Conservation (phyloP, 192 early-diverging fungal genomes). For the Umbelopsis vinacea region DNA sequence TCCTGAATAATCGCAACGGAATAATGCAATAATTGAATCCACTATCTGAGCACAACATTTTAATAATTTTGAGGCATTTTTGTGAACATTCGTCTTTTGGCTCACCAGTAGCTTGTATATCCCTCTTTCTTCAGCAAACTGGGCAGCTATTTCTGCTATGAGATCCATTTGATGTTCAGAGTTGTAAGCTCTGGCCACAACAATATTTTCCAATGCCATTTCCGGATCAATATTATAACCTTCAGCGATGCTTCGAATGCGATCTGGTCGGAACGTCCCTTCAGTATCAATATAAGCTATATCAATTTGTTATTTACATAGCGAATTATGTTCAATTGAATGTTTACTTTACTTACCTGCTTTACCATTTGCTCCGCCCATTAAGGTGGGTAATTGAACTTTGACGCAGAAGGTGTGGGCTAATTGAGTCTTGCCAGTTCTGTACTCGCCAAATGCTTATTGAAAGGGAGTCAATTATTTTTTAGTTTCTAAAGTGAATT, state of each 20-base stretch:
- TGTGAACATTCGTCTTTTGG: not conserved
- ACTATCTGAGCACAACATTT: constrained; percentile 50
- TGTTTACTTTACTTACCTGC: constrained; percentile 39
- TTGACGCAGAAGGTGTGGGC: constrained; percentile 79
- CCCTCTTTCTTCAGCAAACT: constrained; percentile 72
- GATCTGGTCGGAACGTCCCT: constrained; percentile 84
- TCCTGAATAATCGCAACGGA: constrained; percentile 81
- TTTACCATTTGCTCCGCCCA: constrained; percentile 82
- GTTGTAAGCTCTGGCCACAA: constrained; percentile 80
- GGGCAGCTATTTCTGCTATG: constrained; percentile 70
- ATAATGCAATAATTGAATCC: constrained; percentile 84
- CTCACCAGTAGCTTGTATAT: constrained; percentile 58
- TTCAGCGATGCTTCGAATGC: constrained; percentile 74
- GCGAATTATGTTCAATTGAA: no score
- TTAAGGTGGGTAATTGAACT: constrained; percentile 67
- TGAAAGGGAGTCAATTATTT: not conserved
- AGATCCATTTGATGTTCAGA: constrained; percentile 86
- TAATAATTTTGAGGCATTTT: not conserved
- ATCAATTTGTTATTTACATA: not conserved
- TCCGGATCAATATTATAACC: constrained; percentile 69
- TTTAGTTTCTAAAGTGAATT: not conserved
- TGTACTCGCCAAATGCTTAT: constrained; percentile 82
- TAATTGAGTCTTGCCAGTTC: constrained; percentile 87
- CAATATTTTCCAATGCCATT: constrained; percentile 75
- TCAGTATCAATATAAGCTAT: constrained; percentile 51